Base-by-base conservation (phyloP, 495 filamentous ascomycete species). In the Penicillium maclennaniae region DNA sequence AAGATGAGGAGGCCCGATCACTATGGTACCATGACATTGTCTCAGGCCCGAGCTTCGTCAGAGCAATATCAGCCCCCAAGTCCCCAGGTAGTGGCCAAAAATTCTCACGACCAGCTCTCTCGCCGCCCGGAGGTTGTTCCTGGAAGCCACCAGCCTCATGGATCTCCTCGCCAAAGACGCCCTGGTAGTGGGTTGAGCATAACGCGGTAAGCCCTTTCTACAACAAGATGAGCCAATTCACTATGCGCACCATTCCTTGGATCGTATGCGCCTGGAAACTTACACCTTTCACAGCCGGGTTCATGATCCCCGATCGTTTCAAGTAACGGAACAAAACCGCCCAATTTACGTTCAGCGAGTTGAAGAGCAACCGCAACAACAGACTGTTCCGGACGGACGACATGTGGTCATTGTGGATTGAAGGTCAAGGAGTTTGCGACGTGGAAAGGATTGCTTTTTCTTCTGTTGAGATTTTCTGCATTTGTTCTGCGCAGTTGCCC, bases 331-430 rank as follows among this genome's bases (percentile, higher is more conserved):
- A 41, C 61, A 61, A 31, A 61, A 51, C n/a, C 65, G 60, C 38
- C 59, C 67, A 38, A 56, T 59, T 21, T 67, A 70, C 45, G 60
- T 62, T 16, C 61, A 63, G 46, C 45, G 55, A 31, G 55, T 61
- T 21, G 63, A 69, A 26, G 60, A 51, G 7, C 47, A 61, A 26
- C 59, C 53, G 6, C 53, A 58, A 3, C 57, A 49, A 17, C 54
- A 66, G 48, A 16, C 60, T 12, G 41, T 68, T 20, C 40, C 59
- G 1, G 67, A 68, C 20, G 62, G 61, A 44, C 56, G 65, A 47
- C 46, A 53, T 17, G 39, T 70, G 38, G 50, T 73, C 9, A 66
- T 72, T 53, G 66, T 72, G 37, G 72, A 75, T 61, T 75, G 54
- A 65, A 26, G 28, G 39, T 10, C 8, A 41, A 42, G 4, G 21